Conservation (phyloP, 441 rosid species). For the Erysimum cheiri region DNA sequence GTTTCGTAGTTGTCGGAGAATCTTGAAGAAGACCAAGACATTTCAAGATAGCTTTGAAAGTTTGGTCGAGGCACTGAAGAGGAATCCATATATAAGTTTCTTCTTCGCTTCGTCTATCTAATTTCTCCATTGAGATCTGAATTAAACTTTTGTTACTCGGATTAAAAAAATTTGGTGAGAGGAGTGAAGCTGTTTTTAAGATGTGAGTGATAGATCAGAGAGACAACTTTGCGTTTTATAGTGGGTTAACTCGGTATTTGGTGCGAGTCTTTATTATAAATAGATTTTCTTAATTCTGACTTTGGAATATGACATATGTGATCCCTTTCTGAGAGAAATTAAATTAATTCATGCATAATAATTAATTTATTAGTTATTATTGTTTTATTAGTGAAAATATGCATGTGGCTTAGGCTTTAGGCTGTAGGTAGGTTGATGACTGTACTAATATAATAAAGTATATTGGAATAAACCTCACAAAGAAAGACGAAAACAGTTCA, state of each 20-base stretch:
- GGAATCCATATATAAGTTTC: conserved; percentile 15
- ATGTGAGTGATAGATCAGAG: conserved; percentile 18
- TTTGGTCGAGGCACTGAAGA: conserved; percentile 22
- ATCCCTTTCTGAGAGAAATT: neutral
- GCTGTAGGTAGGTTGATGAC: conserved; percentile 21
- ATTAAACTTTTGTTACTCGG: neutral
- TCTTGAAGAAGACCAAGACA: conserved; percentile 24
- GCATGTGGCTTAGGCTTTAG: conserved; percentile 14
- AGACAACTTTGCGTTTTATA: conserved; percentile 23
- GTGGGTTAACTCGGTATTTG: conserved; percentile 39
- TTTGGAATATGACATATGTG: neutral
- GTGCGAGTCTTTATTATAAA: neutral
- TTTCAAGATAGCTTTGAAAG: conserved; percentile 24
- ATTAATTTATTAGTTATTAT: neutral
- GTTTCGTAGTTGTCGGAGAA: neutral
- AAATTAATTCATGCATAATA: neutral
- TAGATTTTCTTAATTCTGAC: neutral
- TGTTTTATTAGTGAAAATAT: conserved; percentile 1
- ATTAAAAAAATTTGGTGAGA: conserved; percentile 10
- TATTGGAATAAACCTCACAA: neutral
- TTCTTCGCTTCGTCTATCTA: conserved; percentile 19
- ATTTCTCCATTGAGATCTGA: conserved; percentile 30
- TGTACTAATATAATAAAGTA: neutral
- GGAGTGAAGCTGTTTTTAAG: conserved; percentile 14
- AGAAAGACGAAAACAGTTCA: conserved; percentile 4